phyloP scores from a whole-genome alignment of 192 early-diverging fungal genomes.

The Backusella tarrabulga region DNA sequence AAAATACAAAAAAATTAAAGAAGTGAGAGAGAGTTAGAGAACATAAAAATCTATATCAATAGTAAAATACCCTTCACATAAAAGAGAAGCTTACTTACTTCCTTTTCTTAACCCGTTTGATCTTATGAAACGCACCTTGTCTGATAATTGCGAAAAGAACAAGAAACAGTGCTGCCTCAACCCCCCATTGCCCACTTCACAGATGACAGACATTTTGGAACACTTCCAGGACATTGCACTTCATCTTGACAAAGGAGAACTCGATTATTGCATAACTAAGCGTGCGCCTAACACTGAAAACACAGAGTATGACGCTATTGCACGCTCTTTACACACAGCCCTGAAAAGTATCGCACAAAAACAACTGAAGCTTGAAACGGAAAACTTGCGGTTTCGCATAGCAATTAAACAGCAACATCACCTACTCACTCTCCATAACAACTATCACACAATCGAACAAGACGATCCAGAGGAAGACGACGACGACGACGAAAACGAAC shows the following conservation, averaged over 20 bases:
- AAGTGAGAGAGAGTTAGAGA: neutral
- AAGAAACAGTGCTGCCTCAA: neutral
- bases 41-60: neutral
- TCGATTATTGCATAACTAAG: conserved; percentile 26
- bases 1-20: neutral
- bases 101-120: neutral
- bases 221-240: conserved; percentile 18
- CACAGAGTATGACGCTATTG: neutral
- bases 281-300: neutral
- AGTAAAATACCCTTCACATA: neutral
- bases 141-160: conserved; percentile 9
- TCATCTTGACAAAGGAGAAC: conserved; percentile 23
- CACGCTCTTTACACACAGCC: conserved; percentile 2
- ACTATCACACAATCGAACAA: neutral
- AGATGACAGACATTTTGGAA: conserved; percentile 6
- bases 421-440: neutral
- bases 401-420: conserved; percentile 26
- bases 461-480: neutral
- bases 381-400: conserved; percentile 21
- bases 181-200: neutral
- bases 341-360: conserved; percentile 19
- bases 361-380: conserved; percentile 18
- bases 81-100: conserved; percentile 8
- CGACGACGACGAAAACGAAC: neutral
- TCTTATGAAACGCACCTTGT: conserved; percentile 33